phyloP scores from a whole-genome alignment of 78 protist genomes.

The Paulinella micropora region DNA sequence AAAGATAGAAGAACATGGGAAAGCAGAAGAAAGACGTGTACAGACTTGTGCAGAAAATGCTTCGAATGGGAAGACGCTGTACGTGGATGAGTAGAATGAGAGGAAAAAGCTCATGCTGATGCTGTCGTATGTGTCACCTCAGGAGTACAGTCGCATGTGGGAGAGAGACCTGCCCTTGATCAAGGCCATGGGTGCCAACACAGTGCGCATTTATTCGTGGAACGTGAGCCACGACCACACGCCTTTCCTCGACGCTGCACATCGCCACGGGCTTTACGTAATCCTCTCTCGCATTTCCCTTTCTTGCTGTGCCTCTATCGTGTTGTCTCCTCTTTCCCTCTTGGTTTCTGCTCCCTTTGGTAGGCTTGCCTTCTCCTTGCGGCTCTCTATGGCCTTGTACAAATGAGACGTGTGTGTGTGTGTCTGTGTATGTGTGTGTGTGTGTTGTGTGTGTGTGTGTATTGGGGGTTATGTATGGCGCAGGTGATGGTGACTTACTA shows the following conservation, averaged over 20 bases:
- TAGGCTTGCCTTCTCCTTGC: neutral
- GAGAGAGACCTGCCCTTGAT: conserved; percentile 9
- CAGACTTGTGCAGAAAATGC: neutral
- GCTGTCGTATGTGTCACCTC: neutral
- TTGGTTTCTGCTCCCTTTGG: neutral
- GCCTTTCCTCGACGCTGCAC: neutral
- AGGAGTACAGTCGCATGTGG: neutral
- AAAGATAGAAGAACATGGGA: too few species aligned
- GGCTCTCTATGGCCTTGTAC: neutral
- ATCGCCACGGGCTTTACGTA: neutral
- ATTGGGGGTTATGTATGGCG: too few species aligned
- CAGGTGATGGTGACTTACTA: neutral
- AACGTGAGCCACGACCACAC: neutral
- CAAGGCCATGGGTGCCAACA: conserved; percentile 11
- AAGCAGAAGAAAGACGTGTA: neutral
- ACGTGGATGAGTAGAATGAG: neutral
- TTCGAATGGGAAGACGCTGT: neutral
- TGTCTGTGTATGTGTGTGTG: too few species aligned
- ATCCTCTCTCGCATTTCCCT: neutral
- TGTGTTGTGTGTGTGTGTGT: too few species aligned
- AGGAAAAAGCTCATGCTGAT: neutral
- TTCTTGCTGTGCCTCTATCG: neutral
- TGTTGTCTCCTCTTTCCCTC: neutral
- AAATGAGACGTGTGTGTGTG: too few species aligned
- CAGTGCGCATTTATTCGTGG: neutral